A percentile compares a stretch with the other conserved stretches of the same genome.
These are phyloP conservation scores for Suhomyces guaymorum DNA, from an alignment of 1,139 yeast genomes.

Conservation along the genomic window DNA sequence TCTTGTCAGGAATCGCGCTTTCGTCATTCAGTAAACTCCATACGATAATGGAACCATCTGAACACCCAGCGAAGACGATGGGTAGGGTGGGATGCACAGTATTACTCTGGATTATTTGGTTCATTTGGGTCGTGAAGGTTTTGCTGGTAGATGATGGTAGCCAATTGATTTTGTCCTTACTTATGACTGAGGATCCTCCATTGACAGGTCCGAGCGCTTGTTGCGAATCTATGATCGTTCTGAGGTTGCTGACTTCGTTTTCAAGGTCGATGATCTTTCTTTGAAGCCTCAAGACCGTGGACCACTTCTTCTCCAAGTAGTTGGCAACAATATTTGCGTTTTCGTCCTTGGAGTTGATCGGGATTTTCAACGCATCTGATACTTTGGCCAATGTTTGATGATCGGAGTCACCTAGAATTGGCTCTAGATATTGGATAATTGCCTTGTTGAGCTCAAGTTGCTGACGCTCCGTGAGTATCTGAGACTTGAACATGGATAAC, in stretches of 20 bases:
- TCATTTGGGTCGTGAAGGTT: conserved; percentile 52
- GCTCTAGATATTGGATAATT: conserved; percentile 53
- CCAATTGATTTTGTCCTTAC: conserved; percentile 59
- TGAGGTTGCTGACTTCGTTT: conserved; percentile 43
- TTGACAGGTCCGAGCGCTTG: conserved; percentile 6
- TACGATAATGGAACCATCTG: conserved; percentile 70
- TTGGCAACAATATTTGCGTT: conserved; percentile 36
- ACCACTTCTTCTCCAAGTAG: conserved; percentile 84
- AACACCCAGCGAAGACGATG: conserved; percentile 63
- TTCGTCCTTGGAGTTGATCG: conserved; percentile 16
- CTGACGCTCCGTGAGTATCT: conserved; percentile 51
- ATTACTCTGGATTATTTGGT: conserved; percentile 60
- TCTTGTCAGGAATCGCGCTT: conserved; percentile 62
- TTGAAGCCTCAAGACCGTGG: conserved; percentile 79
- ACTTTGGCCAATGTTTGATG: conserved; percentile 12
- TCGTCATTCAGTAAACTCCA: conserved; percentile 69
- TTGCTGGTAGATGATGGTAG: conserved; percentile 59
- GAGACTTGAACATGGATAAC: conserved; percentile 19
- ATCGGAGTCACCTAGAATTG: conserved; percentile 25
- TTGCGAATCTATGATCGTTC: conserved; percentile 44
- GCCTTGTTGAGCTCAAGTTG: conserved; percentile 56
- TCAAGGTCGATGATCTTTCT: conserved; percentile 65
- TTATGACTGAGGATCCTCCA: conserved; percentile 11
- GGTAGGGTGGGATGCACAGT: conserved; percentile 77
- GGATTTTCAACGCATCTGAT: conserved; percentile 12